Evolutionary conservation across 345 rosid genomes (phyloP), one percentile per base, ranked within the genome.

Genomic region (Acer yangbiense): DNA sequence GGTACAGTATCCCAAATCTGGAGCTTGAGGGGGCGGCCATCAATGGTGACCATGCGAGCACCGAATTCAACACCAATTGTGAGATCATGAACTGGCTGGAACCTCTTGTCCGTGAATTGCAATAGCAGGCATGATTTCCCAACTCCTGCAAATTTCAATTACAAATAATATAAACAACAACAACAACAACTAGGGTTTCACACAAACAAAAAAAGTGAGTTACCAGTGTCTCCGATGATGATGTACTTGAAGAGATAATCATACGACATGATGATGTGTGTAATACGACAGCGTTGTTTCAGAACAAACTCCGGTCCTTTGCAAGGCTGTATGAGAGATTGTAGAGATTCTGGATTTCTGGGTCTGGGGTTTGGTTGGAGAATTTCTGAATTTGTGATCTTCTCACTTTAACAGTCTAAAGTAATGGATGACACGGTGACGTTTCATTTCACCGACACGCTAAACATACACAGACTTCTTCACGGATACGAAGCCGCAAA

Each of bases 51-150:
- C 95, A 89, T 91, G 44, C 95, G 89, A 83, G 95, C 95, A 29
- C 93, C 93, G 75, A 91, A 91, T 67, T 89, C 95, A 10, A 91
- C 95, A 8, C 95, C 95, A 65, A 89, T 90, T 67, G 92, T 90
- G 43, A 90, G 88, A 75, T 90, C 94, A 74, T 90, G 94, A 14
- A 89, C 93, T 1, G 95, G 93, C 81, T 89, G 95, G 79, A 89
- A 91, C 83, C 95, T 84, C 88, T 91, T 91, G 83, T 89, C 95
- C 3, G 95, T 91, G 81, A 91, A 91, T 74, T 89, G 95, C 79
- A 91, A 72, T 10, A 91, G 84, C 84, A 89, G 83, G 73, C 95
- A 91, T 41, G 93, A 91, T 68, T 89, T 91, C 63, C 95, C 95
- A 23, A 91, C 91, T 23, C 95, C 93, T 89, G 85, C 76, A 71